Base-by-base conservation (phyloP, 768 basidiomycete species). In the Calocera viscosa region DNA sequence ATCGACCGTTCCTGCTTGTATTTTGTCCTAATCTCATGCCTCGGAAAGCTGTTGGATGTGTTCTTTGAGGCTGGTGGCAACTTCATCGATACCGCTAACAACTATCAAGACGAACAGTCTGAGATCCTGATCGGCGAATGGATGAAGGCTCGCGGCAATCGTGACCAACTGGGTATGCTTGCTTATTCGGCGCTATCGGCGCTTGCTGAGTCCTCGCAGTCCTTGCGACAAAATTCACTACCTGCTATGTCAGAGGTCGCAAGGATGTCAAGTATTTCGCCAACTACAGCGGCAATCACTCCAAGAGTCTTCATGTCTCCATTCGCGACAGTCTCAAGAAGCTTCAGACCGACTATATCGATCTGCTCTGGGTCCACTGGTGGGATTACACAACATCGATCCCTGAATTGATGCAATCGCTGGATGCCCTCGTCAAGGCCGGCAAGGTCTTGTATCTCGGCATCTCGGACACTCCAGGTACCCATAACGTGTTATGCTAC, bases 71-170 rank as follows among this genome's bases (percentile, higher is more conserved):
- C 75, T 0, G 82, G 82, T 16, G 82, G 83, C 1, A 81, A 82
- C 73, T 78, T 78, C 67, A 79, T 82, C 71, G 80, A 81, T 33
- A 82, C 82, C 1, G 78, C 81, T 14, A 82, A 80, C 65, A 74
- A 71, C 69, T 82, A 82, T 66, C 83, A 86, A 69, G 79, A 84
- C 67, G 84, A 82, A 68, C 71, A 78, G n/a, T 84, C 82, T 2
- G 85, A 88, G 71, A 68, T 70, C 64, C 80, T 80, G 69, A 77
- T 83, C 33, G 83, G 82, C 2, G 82, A 82, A 69, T 83, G 82
- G 81, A 79, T 79, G 71, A 77, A 79, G 68, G 63, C 69, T 32
- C 74, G 80, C n/a, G 75, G 74, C 0, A 76, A 78, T 65, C 75
- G 82, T 41, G 80, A 83, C 67, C 80, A 82, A 63, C 76, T 83